Base-by-base conservation (phyloP, 2,329 filamentous ascomycete genomes). In the Pyrenophora tritici-repentis region DNA sequence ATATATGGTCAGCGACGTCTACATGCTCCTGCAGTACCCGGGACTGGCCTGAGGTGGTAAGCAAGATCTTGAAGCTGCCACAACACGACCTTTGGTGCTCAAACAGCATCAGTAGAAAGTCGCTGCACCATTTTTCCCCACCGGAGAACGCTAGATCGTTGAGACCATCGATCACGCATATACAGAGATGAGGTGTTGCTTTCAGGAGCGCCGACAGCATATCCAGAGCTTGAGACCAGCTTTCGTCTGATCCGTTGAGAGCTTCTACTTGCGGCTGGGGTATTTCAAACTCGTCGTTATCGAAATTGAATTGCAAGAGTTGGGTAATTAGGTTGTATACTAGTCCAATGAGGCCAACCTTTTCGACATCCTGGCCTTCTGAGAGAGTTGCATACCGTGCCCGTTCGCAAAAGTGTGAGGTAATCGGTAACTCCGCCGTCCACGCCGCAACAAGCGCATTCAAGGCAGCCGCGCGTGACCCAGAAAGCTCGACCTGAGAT, bases 351-450 rank as follows among this genome's bases (percentile, higher is more conserved):
- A 62, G 6, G 6, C 59, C 57, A 3, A 44, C 42, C 16, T 55
- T 12, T 32, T 59, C 59, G 1, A 54, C 17, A 1, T 14, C 37
- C 8, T 43, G 39, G 12, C 18, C 36, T 7, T 40, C 17, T 9
- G 45, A 4, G 1, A 53, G 3, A 14, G 17, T 36, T 24, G 31
- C 29, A 39, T 39, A 42, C 7, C 43, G 36, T n/a, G 51, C 48
- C 24, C 53, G 49, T 22, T 40, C 35, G 14, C 53, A 59, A 39
- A 61, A 61, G 37, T 61, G 56, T 3, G 58, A 61, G 31, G 58
- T 50, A 12, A 61, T 37, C 5, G 60, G 56, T 7, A 45, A n/a
- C 17, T 56, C 32, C 2, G 50, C 47, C 13, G 51, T 35, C 60
- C 53, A 63, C 3, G 55, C 58, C 3, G 51, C 37, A 10, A 52